Evolutionary conservation across 164 flowering plant genomes (phyloP).

Genomic region (Aristolochia contorta): DNA sequence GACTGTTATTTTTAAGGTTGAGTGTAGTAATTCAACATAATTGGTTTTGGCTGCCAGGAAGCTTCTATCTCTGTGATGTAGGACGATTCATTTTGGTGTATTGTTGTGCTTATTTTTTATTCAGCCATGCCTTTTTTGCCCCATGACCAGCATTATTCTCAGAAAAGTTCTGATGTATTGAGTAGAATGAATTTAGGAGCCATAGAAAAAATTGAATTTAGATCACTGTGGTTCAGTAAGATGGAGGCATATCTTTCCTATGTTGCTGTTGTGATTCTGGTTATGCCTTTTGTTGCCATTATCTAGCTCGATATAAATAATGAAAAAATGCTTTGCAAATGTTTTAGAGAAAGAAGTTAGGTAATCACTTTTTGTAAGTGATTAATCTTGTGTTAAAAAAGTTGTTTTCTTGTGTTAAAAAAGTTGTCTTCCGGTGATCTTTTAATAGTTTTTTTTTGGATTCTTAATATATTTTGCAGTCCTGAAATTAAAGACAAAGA

Average conservation of each 20-base stretch:
- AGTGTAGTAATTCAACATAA: too few species aligned
- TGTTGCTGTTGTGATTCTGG: too few species aligned
- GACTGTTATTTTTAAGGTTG: neutral
- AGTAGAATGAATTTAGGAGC: too few species aligned
- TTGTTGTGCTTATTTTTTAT: neutral
- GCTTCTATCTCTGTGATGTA: neutral
- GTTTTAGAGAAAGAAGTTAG: neutral
- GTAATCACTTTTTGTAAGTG: too few species aligned
- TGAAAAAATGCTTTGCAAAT: neutral
- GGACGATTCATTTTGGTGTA: neutral
- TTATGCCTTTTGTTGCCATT: neutral
- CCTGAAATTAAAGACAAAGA: too few species aligned
- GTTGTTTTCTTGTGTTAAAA: neutral
- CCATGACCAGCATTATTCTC: too few species aligned
- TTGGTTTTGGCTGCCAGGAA: neutral
- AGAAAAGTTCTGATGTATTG: too few species aligned
- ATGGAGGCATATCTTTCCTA: too few species aligned
- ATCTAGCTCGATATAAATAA: neutral
- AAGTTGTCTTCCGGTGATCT: neutral
- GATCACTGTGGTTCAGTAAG: too few species aligned
- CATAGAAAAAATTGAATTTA: too few species aligned
- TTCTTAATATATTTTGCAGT: too few species aligned
- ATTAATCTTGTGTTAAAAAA: neutral
- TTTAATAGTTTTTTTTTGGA: too few species aligned
- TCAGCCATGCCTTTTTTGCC: neutral